A percentile compares a stretch with the other conserved stretches of the same genome.
phyloP scores from a whole-genome alignment of 2,329 filamentous ascomycete species.

The Penicillium sp. region DNA sequence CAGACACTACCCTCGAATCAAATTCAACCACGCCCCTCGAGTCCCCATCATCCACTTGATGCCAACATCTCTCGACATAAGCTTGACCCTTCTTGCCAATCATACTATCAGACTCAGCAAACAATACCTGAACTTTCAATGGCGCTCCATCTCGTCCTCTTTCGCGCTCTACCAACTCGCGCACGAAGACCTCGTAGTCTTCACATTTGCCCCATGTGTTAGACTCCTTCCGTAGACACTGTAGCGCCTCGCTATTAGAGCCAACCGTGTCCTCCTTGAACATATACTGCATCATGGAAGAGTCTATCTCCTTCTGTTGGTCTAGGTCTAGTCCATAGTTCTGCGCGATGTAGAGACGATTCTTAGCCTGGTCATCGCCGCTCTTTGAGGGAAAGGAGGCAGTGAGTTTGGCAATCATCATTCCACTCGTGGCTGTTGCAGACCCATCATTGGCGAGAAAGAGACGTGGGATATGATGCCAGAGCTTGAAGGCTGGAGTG shows the following conservation, averaged over 20 bases:
- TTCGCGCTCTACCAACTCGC: conserved; percentile 16
- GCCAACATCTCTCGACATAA: conserved; percentile 48
- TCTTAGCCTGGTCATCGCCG: conserved; percentile 9
- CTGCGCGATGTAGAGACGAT: conserved; percentile 17
- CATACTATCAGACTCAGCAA: conserved; percentile 45
- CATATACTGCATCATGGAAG: conserved; percentile 16
- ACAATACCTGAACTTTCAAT: conserved; percentile 36
- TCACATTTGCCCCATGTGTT: conserved; percentile 37
- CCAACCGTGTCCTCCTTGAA: conserved; percentile 36
- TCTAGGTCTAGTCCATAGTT: conserved; percentile 21
- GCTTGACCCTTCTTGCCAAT: conserved; percentile 43
- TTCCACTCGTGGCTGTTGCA: conserved; percentile 23
- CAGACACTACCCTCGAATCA: conserved; percentile 27
- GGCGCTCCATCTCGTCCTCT: not conserved
- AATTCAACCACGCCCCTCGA: conserved; percentile 37
- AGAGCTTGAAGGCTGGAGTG: conserved; percentile 23
- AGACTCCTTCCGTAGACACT: conserved; percentile 38
- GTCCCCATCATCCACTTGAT: conserved; percentile 16
- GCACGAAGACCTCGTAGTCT: conserved; percentile 34
- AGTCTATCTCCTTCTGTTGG: conserved; percentile 20
- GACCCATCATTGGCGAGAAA: conserved; percentile 25
- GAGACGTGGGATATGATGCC: conserved; percentile 32
- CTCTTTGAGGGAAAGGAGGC: conserved; percentile 10
- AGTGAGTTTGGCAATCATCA: not conserved
- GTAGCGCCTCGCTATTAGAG: conserved; percentile 40